Base-by-base conservation (phyloP, 768 basidiomycete species). In the Filobasidium floriforme region DNA sequence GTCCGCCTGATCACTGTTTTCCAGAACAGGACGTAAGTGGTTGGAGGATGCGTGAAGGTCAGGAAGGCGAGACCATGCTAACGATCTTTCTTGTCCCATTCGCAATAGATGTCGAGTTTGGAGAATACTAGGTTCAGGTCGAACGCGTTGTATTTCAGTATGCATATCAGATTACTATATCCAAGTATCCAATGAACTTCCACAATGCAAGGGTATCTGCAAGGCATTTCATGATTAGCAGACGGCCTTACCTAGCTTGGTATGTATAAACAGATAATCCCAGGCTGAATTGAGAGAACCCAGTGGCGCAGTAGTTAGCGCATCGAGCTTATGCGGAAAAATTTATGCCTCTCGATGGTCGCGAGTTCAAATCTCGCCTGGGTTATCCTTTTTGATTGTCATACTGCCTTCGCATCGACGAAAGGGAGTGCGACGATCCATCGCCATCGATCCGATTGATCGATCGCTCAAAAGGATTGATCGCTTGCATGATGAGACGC, bases 81-180 rank as follows among this genome's bases (percentile, higher is more conserved):
- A 37, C 26, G 19, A 29, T 15, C 11, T 41, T 28, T 37, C 26
- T 2, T 43, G 1, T 12, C 41, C 22, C 1, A 26, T 18, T 19
- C n/a, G 40, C 49, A 44, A 57, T 29, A 77, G 76, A 78, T 64
- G 75, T 75, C 18, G 71, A 76, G 60, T 78, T 78, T 61, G 75
- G 76, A 32, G 76, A 78, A 66, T 78, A 74, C 52, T 77, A 41
- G 41, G 3, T 37, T 4, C 32, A 37, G 32, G n/a, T 37, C 9
- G 32, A 9, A 3, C 32, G 32, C 9, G 32, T 37, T 37, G 32
- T 37, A 37, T 37, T 9, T 37, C 32, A 37, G 32, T 4, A 3
- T 9, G 4, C 32, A 37, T 37, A 9, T 37, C 32, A 37, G 3
- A 37, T 9, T 9, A 9, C 32, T 37, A 37, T 37, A 9, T 37